Evolutionary conservation across 352 stramenopile genomes (phyloP), one percentile per base, ranked within the genome.

Genomic region (Aphanomyces euteiches): DNA sequence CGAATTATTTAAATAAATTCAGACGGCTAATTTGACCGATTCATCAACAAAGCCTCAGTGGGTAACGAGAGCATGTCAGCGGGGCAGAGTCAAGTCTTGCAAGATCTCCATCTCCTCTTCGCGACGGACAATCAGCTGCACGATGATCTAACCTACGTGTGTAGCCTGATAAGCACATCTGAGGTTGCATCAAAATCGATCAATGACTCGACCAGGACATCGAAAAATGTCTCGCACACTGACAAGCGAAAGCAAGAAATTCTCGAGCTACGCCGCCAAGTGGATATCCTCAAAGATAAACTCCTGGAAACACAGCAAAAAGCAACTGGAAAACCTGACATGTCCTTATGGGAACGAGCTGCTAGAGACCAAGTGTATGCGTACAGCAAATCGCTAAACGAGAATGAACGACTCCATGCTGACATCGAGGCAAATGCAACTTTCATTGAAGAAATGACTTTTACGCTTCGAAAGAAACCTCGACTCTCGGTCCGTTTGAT

Each of bases 331-430:
- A n/a, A 12, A 2, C 17, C 43, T 12, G 17, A 12, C 10, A 12
- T 50, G 43, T 50, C 43, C 10, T 50, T 50, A n/a, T 50, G 43
- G 43, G 43, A 12, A n/a, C 43, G 43, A n/a, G 17, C 43, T n/a
- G 43, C 43, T n/a, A n/a, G 10, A n/a, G 43, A 12, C 10, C 10
- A 50, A n/a, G 10, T n/a, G 17, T 12, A 12, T 50, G 43, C 38
- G 21, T n/a, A 67, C 15, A 37, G 54, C 7, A 17, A 67, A 6
- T 19, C 60, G 19, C 60, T 67, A 5, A 7, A 15, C 5, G 60
- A 67, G 21, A 67, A 67, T 37, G 60, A 67, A 37, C 60, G 60
- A 37, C 21, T 67, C 8, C 50, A 57, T 28, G 36, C 10, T 4
- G 60, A 37, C 3, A 37, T 67, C 19, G 28, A 57, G 8, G 60